phyloP scores from a whole-genome alignment of 129 eudicot species.

The Flaveria robusta region DNA sequence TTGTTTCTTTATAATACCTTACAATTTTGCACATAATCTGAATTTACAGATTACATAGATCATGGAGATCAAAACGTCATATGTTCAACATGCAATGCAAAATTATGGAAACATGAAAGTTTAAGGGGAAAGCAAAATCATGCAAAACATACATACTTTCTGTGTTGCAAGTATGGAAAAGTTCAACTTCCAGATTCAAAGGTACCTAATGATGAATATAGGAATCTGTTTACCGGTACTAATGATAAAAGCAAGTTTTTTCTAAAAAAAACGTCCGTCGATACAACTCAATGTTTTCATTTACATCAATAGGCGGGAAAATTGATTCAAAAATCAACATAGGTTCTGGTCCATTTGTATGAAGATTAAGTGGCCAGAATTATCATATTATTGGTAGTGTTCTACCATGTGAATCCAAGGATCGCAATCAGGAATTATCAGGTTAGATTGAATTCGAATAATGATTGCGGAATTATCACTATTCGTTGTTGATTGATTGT shows the following conservation, averaged over 20 bases:
- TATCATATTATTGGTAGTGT: not conserved
- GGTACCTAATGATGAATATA: no score
- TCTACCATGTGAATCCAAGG: no score
- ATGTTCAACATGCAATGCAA: not conserved
- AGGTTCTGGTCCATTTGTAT: not conserved
- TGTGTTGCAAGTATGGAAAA: not conserved
- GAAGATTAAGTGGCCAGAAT: not conserved
- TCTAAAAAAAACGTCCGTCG: not conserved
- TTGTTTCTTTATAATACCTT: no score
- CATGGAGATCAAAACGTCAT: not conserved
- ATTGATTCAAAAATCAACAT: not conserved
- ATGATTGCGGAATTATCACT: no score
- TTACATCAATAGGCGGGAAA: not conserved
- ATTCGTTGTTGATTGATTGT: no score
- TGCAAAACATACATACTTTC: no score
- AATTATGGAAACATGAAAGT: not conserved
- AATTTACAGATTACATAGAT: not conserved
- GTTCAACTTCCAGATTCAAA: not conserved
- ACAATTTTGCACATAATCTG: not conserved
- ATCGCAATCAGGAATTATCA: no score
- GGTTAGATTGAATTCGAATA: no score
- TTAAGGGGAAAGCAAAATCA: not conserved
- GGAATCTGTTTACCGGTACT: no score
- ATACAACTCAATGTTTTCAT: not conserved
- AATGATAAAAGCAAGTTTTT: no score